Conservation (phyloP, 176 grass and related monocot genomes). For the Miscanthus lutarioriparius region DNA sequence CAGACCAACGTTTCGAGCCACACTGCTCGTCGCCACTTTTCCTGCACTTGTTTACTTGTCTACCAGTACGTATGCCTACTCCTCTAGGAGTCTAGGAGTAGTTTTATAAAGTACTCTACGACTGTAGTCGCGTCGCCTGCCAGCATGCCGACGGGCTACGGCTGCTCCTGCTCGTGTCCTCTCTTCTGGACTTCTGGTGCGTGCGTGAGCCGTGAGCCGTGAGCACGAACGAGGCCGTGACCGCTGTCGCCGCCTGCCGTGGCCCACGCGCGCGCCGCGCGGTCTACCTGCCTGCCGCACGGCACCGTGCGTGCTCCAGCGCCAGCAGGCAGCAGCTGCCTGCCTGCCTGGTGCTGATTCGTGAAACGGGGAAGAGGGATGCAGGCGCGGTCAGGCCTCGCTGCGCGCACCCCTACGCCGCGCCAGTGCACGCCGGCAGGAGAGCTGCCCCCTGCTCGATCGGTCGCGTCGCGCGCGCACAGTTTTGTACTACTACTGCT, state of each 20-base stretch:
- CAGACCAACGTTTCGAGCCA: slow-evolving; percentile 28
- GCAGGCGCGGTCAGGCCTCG: too few species aligned
- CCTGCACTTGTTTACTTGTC: neutral
- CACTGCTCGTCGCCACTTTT: neutral
- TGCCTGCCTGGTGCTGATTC: neutral
- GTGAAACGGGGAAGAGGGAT: neutral
- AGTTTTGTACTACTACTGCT: too few species aligned
- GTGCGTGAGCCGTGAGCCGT: neutral
- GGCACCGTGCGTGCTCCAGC: slow-evolving; percentile 13
- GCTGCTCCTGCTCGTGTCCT: too few species aligned
- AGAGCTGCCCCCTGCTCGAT: neutral
- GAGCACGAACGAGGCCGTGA: neutral
- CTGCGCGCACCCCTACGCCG: neutral
- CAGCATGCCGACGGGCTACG: neutral
- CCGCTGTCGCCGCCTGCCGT: neutral
- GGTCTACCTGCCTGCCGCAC: slow-evolving; percentile 25
- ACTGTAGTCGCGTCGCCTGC: neutral
- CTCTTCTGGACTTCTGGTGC: neutral
- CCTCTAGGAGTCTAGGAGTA: too few species aligned
- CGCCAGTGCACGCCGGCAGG: neutral
- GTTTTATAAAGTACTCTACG: neutral
- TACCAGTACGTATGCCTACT: neutral
- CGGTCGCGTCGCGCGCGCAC: neutral
- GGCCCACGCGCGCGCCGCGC: neutral
- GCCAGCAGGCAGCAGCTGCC: neutral